A percentile compares a stretch with the other conserved stretches of the same genome.
Conservation (phyloP, 106 monocot genomes). For the Cymbidium sinense region DNA sequence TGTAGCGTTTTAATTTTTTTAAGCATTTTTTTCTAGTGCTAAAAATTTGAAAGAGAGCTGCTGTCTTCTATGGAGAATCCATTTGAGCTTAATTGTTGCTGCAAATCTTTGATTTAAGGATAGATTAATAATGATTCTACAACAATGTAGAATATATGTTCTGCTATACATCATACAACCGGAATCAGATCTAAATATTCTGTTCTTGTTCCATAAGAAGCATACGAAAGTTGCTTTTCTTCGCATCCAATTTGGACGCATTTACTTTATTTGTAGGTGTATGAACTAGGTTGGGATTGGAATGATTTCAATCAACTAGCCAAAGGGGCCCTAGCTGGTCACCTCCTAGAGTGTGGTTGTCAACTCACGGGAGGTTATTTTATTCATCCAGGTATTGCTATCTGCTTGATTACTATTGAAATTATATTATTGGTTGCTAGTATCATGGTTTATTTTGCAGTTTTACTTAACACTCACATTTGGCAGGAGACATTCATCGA, state of each 20-base stretch:
- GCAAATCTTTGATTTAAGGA: not conserved
- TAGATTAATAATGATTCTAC: not conserved
- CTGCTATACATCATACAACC: not conserved
- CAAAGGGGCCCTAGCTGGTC: slow-evolving; percentile 81
- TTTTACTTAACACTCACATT: slow-evolving; percentile 1
- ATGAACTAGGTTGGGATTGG: slow-evolving; percentile 98
- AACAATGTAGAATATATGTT: not conserved
- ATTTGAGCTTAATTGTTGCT: not conserved
- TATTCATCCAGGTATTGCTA: slow-evolving; percentile 99
- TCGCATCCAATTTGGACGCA: not conserved
- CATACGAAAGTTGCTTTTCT: not conserved
- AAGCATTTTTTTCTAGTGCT: not conserved
- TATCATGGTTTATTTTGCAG: not conserved
- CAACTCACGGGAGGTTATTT: slow-evolving; percentile 98
- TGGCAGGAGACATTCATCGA: slow-evolving; percentile 71
- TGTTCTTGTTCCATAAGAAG: not conserved
- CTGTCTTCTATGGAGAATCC: not conserved
- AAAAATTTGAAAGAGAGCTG: not conserved
- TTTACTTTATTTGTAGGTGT: slow-evolving; percentile 52
- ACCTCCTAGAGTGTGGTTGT: slow-evolving; percentile 98
- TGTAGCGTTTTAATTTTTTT: not conserved
- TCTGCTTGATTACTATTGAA: not conserved
- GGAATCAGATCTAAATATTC: not conserved
- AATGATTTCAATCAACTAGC: slow-evolving; percentile 77
- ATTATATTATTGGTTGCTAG: not conserved